Evolutionary conservation across 1,139 yeast genomes (phyloP).

Genomic region (Maudiozyma humilis): DNA sequence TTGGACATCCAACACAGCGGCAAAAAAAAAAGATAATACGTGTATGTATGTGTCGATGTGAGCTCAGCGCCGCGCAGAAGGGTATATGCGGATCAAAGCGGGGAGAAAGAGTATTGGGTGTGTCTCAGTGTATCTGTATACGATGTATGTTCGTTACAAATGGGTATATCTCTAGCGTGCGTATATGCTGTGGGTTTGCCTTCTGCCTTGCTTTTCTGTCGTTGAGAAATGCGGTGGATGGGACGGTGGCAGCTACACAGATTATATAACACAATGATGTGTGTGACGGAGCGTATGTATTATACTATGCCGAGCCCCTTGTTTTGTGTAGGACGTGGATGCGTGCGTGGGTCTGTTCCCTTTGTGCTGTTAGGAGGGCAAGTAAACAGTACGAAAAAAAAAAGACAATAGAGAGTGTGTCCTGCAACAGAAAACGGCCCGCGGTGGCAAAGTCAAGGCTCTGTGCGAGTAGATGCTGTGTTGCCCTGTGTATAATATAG

Average conservation of each 20-base stretch:
- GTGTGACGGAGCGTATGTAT: background rate
- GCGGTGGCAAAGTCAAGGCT: background rate
- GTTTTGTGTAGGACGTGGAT: too few relatives aligned
- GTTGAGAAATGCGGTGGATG: background rate
- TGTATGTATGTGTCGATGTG: background rate
- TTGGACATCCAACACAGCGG: background rate
- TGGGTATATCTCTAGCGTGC: too few relatives aligned
- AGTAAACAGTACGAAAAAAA: background rate
- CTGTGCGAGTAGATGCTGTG: background rate
- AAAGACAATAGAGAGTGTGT: too few relatives aligned
- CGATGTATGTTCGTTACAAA: background rate
- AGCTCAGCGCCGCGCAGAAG: background rate
- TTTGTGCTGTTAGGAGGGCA: too few relatives aligned
- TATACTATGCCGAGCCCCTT: background rate
- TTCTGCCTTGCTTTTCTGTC: too few relatives aligned
- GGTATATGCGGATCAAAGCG: too few relatives aligned
- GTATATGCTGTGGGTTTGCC: too few relatives aligned
- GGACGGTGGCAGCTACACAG: background rate
- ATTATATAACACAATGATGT: background rate
- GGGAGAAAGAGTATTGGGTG: too few relatives aligned
- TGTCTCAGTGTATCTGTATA: background rate
- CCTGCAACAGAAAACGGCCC: too few relatives aligned
- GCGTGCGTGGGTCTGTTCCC: too few relatives aligned
- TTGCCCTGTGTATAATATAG: background rate
- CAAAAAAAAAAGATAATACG: background rate